Base-by-base conservation (phyloP, 1,284 basidiomycete species). In the Fistulinella cinereoalba region DNA sequence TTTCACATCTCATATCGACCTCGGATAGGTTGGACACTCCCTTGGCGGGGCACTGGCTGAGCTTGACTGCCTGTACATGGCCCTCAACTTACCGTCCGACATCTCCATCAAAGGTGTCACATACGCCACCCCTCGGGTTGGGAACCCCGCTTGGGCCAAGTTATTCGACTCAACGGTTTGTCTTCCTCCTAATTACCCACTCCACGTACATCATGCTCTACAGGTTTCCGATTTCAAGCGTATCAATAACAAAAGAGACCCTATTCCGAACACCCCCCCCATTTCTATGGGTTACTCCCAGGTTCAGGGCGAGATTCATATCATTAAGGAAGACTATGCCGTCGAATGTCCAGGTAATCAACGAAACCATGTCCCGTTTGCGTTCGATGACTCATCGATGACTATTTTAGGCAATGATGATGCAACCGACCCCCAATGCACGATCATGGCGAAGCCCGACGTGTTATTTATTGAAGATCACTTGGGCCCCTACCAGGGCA, bases 41-140 rank as follows among this genome's bases (percentile, higher is more conserved):
- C 71, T 80, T n/a, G 80, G 79, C 24, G 79, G 76, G 34, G 78
- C 77, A n/a, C 61, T 81, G 18, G 74, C 77, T 5, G 72, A 76
- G 52, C 71, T 81, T 11, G 75, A 79, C 44, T 68, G 75, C 15
- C 50, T 80, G 16, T 77, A 71, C 60, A 65, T 81, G 45, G 61
- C 64, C 2, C 57, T 80, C 29, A 74, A 76, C 50, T 60, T 80
- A 22, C 74, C 75, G 3, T 56, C 67, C 7, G 52, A 55, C 37
- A 68, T 71, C 38, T 52, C 56, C 10, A 65, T 80, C 45, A 72
- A 69, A 41, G 71, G 70, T 4, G 65, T 75, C 37, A 78, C 76
- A 13, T 81, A 70, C 50, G 77, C 75, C 3, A 74, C 70, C 21
- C 77, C 76, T 34, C 71, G 77, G 22, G 65, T 71, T 2, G 65